Evolutionary conservation across 2,329 filamentous ascomycete genomes (phyloP).

Genomic region (Fusarium multiceps): DNA sequence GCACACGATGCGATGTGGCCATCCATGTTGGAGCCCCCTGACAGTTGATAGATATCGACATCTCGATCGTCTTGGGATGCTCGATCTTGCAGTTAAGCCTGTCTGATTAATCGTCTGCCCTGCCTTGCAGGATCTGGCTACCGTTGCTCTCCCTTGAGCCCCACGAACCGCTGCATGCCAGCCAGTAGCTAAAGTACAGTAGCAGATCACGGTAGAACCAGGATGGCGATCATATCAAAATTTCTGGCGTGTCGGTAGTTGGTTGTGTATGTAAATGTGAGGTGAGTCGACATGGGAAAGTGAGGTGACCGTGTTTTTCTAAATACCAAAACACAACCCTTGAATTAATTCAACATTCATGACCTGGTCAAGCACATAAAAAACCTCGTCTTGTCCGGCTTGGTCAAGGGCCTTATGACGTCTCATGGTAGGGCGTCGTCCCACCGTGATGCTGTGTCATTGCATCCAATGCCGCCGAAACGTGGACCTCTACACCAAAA

Average conservation of each 20-base stretch:
- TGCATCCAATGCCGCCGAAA: conserved; percentile 36
- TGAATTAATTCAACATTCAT: background rate
- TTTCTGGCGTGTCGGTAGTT: background rate
- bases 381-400: conserved; percentile 3
- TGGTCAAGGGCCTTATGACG: conserved; percentile 29
- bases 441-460: conserved; percentile 24
- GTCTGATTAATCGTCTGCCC: conserved; percentile 33
- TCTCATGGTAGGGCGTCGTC: conserved; percentile 28
- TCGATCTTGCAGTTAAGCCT: conserved; percentile 34
- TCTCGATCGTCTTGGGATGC: conserved; percentile 31
- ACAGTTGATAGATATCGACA: conserved; percentile 9
- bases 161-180: conserved; percentile 40
- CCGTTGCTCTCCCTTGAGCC: conserved; percentile 29
- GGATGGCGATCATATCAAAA: conserved; percentile 12
- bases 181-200: conserved; percentile 18
- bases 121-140: conserved; percentile 35
- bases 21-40: conserved; percentile 10
- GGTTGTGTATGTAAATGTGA: background rate
- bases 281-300: background rate
- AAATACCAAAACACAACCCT: conserved; percentile 1
- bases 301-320: background rate
- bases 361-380: background rate
- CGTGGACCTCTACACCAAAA: conserved; percentile 28
- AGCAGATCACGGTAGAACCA: conserved; percentile 17
- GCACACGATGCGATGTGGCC: conserved; percentile 6